phyloP scores from a whole-genome alignment of 306 rosid genomes.

The Sesbania bispinosa region DNA sequence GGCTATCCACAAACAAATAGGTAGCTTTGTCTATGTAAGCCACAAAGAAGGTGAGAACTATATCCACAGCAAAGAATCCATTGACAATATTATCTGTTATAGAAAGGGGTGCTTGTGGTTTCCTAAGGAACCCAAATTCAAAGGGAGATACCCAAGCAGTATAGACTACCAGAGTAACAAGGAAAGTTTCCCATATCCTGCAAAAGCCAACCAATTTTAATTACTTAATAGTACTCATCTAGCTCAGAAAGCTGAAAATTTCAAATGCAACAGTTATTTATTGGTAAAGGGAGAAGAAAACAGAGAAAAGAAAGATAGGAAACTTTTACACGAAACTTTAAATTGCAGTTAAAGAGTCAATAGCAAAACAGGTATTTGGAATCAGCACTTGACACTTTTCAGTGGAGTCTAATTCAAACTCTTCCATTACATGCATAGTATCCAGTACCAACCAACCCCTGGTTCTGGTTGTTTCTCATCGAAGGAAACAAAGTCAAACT shows the following conservation, averaged over 20 bases:
- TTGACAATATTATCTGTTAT: slow-evolving; percentile 71
- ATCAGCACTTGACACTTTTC: neutral
- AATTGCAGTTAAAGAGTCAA: neutral
- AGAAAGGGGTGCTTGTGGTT: slow-evolving; percentile 63
- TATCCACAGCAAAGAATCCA: slow-evolving; percentile 72
- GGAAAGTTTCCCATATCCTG: slow-evolving; percentile 82
- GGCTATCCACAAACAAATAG: slow-evolving; percentile 66
- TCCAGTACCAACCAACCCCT: neutral
- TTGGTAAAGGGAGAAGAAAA: too few species aligned
- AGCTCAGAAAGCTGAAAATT: too few species aligned
- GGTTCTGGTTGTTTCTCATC: neutral
- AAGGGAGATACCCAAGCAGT: slow-evolving; percentile 98
- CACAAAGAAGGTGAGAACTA: slow-evolving; percentile 81
- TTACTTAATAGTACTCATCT: neutral
- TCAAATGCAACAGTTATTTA: neutral
- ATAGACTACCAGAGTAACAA: slow-evolving; percentile 66
- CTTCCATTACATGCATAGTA: slow-evolving; percentile 1
- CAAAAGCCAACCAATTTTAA: slow-evolving; percentile 24
- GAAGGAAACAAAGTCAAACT: slow-evolving; percentile 28
- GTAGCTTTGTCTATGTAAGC: slow-evolving; percentile 74
- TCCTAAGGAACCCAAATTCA: slow-evolving; percentile 79
- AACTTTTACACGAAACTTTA: neutral
- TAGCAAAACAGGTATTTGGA: neutral
- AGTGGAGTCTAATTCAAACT: neutral
- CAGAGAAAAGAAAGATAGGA: neutral